Percentiles rank a stretch among this genome's conserved stretches.
Conservation (phyloP, 208 protist genomes). For the Lotmaria passim region DNA sequence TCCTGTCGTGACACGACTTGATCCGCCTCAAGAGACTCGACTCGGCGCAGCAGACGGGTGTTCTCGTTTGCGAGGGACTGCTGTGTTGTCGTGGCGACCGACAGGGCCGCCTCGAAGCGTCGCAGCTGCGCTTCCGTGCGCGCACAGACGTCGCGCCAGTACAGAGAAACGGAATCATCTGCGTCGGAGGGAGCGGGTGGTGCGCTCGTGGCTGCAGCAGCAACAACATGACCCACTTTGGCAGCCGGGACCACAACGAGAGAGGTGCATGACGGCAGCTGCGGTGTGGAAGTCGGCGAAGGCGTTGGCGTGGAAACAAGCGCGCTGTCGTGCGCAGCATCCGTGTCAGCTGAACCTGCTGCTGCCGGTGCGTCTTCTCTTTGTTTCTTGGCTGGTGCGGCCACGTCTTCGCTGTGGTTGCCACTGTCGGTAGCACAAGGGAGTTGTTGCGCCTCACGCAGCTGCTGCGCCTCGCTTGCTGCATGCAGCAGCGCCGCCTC, state of each 20-base stretch:
- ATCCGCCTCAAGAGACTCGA: slow-evolving; percentile 36
- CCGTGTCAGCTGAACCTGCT: background rate
- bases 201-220: too few species aligned
- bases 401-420: too few species aligned
- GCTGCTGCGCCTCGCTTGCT: slow-evolving; percentile 31
- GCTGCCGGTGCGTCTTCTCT: background rate
- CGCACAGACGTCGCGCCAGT: slow-evolving; percentile 39
- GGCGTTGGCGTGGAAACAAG: slow-evolving; percentile 10
- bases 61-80: slow-evolving; percentile 55
- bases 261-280: slow-evolving; percentile 2
- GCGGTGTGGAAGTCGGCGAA: background rate
- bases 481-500: slow-evolving; percentile 48
- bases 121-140: slow-evolving; percentile 32
- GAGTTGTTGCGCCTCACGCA: slow-evolving; percentile 19
- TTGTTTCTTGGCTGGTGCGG: background rate
- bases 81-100: slow-evolving; percentile 42
- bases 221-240: too few species aligned
- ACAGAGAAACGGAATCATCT: slow-evolving; percentile 10
- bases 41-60: slow-evolving; percentile 49
- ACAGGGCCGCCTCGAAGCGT: slow-evolving; percentile 43
- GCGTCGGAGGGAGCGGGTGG: background rate
- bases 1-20: slow-evolving; percentile 19
- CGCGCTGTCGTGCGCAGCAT: slow-evolving; percentile 7
- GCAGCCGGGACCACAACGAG: background rate
- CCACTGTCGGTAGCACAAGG: background rate